Evolutionary conservation across 1,284 basidiomycete species (phyloP), one percentile per base, ranked within the genome.

Genomic region (Malassezia globosa): DNA sequence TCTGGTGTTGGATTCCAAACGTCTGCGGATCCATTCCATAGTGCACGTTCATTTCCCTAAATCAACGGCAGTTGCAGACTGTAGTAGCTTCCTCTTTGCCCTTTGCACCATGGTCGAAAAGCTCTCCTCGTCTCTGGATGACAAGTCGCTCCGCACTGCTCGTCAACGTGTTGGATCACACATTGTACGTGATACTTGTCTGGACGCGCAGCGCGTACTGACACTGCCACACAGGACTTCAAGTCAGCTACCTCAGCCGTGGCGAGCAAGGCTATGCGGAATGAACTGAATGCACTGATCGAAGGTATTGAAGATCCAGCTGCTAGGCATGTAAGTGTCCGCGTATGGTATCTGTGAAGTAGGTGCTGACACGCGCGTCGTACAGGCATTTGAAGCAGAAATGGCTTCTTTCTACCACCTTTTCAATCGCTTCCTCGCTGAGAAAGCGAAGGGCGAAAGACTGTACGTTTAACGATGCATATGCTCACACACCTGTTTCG

Each of bases 351-450:
- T n/a, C n/a, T n/a, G n/a, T n/a, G n/a, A n/a, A n/a, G n/a, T n/a
- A n/a, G n/a, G n/a, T n/a, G n/a, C n/a, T 18, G 5, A 25, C 21
- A 22, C 35, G 1, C 33, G n/a, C 21, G 31, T 46, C 13, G 7
- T 7, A 14, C 44, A 92, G 87, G 84, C 84, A 16, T 96, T 97
- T 75, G 88, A 95, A 73, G 84, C 83, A 37, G 89, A 99, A 77
- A 97, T 97, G 94, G 85, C 92, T 71, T 83, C 85, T 54, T 99
- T 97, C 79, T 97, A 96, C 81, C 84, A 84, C 73, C 86, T 99
- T 70, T 99, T 97, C 79, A 96, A 89, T 72, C 86, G 94, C 59
- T 99, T 92, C 77, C 82, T 99, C 63, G 77, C 84, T 23, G 89
- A 96, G 74, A 85, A 87, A 63, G 92, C 94, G 47, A 85, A 94